Percentiles rank a stretch among this genome's conserved stretches.
Evolutionary conservation across 2,329 filamentous ascomycete species (phyloP).

Genomic region (Colletotrichum chlorophyti): DNA sequence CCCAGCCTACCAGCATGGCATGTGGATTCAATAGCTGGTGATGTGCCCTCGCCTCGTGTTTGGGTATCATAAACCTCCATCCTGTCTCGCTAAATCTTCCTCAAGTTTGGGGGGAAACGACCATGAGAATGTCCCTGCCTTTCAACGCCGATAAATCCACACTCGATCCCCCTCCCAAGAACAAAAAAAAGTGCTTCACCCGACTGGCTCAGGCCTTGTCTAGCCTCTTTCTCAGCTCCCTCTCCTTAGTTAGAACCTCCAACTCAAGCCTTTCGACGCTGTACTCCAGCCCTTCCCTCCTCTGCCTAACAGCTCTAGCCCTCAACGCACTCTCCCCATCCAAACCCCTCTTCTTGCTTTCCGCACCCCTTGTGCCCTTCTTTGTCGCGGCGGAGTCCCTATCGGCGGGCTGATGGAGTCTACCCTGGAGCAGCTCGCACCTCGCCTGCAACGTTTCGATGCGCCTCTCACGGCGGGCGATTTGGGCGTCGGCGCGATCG

Average conservation of each 20-base stretch:
- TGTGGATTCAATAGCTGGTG: no score
- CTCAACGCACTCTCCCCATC: conserved; percentile 59
- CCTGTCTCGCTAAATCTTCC: no score
- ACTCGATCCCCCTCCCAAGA: not conserved
- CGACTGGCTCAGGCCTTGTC: conserved; percentile 45
- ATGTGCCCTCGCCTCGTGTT: no score
- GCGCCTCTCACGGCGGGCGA: conserved; percentile 82
- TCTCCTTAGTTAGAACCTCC: conserved; percentile 79
- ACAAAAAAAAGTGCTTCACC: not conserved
- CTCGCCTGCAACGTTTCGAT: conserved; percentile 85
- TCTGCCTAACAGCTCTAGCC: conserved; percentile 71
- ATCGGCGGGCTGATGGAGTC: conserved; percentile 43
- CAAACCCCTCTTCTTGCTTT: conserved; percentile 44
- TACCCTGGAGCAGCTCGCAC: conserved; percentile 82
- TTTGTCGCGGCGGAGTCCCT: conserved; percentile 23
- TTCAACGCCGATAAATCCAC: no score
- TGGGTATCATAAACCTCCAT: no score
- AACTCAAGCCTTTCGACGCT: conserved; percentile 85
- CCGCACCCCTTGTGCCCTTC: conserved; percentile 33
- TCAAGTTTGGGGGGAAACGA: no score
- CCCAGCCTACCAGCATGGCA: no score
- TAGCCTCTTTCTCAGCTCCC: conserved; percentile 61
- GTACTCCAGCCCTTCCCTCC: conserved; percentile 86
- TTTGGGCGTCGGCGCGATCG: conserved; percentile 80
- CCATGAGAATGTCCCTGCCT: no score